These are phyloP conservation scores for Dryas octopetala DNA, from an alignment of 306 rosid species.

Conservation along the genomic window DNA sequence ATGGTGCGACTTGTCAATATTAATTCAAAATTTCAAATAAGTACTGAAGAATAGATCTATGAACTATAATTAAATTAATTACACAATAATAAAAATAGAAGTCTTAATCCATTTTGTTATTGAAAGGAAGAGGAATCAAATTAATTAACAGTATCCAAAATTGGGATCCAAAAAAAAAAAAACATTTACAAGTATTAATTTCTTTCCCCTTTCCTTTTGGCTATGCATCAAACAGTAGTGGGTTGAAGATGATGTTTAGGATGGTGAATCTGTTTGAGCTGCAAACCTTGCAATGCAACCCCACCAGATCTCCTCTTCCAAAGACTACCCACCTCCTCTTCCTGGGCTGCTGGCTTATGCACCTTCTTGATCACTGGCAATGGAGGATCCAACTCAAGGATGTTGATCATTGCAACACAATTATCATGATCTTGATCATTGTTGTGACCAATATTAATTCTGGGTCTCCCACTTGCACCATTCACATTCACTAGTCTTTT, in stretches of 20 bases:
- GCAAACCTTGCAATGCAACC: conserved; percentile 44
- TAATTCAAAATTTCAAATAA: neutral
- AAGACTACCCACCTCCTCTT: conserved; percentile 38
- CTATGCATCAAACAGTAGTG: conserved; percentile 49
- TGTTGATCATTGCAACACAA: neutral
- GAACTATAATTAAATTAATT: neutral
- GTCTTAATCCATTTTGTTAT: neutral
- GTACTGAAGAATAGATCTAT: neutral
- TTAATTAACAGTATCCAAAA: conserved; percentile 8
- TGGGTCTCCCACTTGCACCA: conserved; percentile 27
- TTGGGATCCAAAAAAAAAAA: neutral
- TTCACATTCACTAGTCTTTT: conserved; percentile 21
- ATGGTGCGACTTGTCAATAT: neutral
- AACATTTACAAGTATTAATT: neutral
- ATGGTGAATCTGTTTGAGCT: conserved; percentile 57
- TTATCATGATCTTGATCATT: neutral
- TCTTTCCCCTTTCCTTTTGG: neutral
- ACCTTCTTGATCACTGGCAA: conserved; percentile 40
- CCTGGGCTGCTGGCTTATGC: conserved; percentile 23
- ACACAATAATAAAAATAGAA: neutral
- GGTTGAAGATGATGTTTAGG: conserved; percentile 50
- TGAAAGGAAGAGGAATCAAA: conserved; percentile 18
- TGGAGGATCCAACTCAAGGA: conserved; percentile 35
- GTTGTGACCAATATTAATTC: neutral
- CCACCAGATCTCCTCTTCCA: conserved; percentile 82